These are phyloP conservation scores for Chlorokybus atmophyticus DNA, from an alignment of 139 green algal genomes.

Conservation along the genomic window DNA sequence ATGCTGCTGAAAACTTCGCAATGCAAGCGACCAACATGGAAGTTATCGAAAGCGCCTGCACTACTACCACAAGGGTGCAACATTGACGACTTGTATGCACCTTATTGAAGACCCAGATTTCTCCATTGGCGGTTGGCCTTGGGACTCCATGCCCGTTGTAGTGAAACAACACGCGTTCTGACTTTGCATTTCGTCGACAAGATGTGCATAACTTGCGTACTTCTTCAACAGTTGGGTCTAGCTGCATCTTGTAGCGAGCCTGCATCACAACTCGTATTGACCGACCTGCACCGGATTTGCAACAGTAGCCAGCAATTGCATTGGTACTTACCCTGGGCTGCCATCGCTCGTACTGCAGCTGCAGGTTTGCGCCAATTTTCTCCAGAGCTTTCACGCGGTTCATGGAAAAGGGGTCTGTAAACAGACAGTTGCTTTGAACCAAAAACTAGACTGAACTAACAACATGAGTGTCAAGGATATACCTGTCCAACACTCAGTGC, in stretches of 20 bases:
- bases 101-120: constrained; percentile 96
- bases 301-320: too few relatives aligned
- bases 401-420: constrained; percentile 82
- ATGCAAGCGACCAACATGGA: too few relatives aligned
- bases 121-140: constrained; percentile 86
- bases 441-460: too few relatives aligned
- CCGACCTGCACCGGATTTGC: too few relatives aligned
- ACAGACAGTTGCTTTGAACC: too few relatives aligned
- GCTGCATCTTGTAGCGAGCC: constrained; percentile 73
- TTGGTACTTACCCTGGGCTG: constrained; percentile 65
- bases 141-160: constrained; percentile 99
- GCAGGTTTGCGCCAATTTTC: constrained; percentile 93
- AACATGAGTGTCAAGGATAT: too few relatives aligned
- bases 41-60: too few relatives aligned
- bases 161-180: constrained; percentile 93
- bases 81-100: too few relatives aligned
- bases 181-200: constrained; percentile 70
- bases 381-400: constrained; percentile 85
- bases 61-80: too few relatives aligned
- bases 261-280: too few relatives aligned
- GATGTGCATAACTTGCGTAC: constrained; percentile 87
- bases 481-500: constrained; percentile 61
- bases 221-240: constrained; percentile 95
- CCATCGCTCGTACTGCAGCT: constrained; percentile 98
- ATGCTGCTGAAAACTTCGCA: too few relatives aligned